A percentile compares a stretch with the other conserved stretches of the same genome.
Evolutionary conservation across 805 yeast species (phyloP).

Genomic region (Candida railenensis): DNA sequence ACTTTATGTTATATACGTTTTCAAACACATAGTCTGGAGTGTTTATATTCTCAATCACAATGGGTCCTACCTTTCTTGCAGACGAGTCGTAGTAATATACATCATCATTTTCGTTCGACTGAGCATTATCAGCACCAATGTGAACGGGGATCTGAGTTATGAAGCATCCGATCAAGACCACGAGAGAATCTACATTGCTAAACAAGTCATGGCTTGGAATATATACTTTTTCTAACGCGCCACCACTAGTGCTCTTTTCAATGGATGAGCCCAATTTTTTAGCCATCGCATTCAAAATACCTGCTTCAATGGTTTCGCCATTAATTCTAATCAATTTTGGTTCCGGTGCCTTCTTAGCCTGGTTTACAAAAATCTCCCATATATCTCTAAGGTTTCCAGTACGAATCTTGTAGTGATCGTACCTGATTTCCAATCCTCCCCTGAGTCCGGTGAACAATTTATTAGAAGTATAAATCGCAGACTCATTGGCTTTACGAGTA

Average conservation of each 20-base stretch:
- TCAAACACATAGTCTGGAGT: background rate
- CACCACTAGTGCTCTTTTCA: slow-evolving; percentile 7
- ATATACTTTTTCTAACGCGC: slow-evolving; percentile 19
- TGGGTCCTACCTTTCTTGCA: background rate
- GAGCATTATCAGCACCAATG: slow-evolving; percentile 11
- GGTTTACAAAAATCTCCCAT: slow-evolving; percentile 55
- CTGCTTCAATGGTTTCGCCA: background rate
- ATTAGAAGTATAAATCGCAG: slow-evolving; percentile 74
- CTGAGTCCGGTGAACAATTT: slow-evolving; percentile 67
- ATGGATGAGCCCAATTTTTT: slow-evolving; percentile 19
- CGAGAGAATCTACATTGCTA: slow-evolving; percentile 30
- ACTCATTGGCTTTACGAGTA: slow-evolving; percentile 64
- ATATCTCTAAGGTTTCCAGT: slow-evolving; percentile 76
- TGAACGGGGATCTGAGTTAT: slow-evolving; percentile 41
- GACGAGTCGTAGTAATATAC: background rate
- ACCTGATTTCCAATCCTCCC: slow-evolving; percentile 66
- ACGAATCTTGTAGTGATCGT: slow-evolving; percentile 59
- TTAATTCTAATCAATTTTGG: background rate
- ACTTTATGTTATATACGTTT: slow-evolving; percentile 4
- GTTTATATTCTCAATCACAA: background rate
- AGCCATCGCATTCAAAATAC: slow-evolving; percentile 12
- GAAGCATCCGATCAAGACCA: slow-evolving; percentile 44
- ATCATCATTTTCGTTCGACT: background rate
- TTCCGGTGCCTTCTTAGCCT: background rate
- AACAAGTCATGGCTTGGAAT: slow-evolving; percentile 22